Evolutionary conservation across 1,284 basidiomycete genomes (phyloP).

Genomic region (Ustilago vetiveriae): DNA sequence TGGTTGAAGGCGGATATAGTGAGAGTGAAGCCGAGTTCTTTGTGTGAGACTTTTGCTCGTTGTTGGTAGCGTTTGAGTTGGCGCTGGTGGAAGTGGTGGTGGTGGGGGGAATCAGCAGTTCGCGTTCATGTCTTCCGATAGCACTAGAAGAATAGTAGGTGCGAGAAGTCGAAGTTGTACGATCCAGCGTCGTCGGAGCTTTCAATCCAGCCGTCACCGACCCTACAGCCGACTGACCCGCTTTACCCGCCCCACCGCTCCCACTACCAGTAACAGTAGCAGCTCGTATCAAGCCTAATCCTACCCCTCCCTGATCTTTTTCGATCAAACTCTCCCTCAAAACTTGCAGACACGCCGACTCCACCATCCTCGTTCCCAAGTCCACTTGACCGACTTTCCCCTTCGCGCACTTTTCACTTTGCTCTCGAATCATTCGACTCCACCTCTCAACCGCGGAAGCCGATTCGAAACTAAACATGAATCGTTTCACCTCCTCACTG

Average conservation of each 20-base stretch:
- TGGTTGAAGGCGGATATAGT: conserved; percentile 11
- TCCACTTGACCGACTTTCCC: conserved; percentile 2
- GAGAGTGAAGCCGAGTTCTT: conserved; percentile 27
- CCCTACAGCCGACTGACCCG: too few species aligned
- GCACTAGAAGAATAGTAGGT: conserved; percentile 51
- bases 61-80: too few species aligned
- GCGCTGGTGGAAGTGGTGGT: background rate
- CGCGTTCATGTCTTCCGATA: conserved; percentile 29
- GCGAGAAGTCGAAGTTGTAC: conserved; percentile 38
- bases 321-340: conserved; percentile 51
- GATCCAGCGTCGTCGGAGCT: conserved; percentile 16
- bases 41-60: conserved; percentile 5
- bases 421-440: conserved; percentile 10
- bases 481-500: conserved; percentile 24
- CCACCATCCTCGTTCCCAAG: conserved; percentile 11
- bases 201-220: too few species aligned
- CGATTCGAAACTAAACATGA: conserved; percentile 57
- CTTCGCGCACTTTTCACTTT: conserved; percentile 14
- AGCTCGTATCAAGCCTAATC: conserved; percentile 6
- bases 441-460: conserved; percentile 23
- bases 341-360: conserved; percentile 43
- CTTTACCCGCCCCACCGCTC: background rate
- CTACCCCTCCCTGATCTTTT: conserved; percentile 2
- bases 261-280: conserved; percentile 10
- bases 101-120: conserved; percentile 17